Percentiles rank a stretch among this genome's conserved stretches.
These are phyloP conservation scores for Xylaria telfairii DNA, from an alignment of 495 filamentous ascomycete genomes.

Conservation along the genomic window DNA sequence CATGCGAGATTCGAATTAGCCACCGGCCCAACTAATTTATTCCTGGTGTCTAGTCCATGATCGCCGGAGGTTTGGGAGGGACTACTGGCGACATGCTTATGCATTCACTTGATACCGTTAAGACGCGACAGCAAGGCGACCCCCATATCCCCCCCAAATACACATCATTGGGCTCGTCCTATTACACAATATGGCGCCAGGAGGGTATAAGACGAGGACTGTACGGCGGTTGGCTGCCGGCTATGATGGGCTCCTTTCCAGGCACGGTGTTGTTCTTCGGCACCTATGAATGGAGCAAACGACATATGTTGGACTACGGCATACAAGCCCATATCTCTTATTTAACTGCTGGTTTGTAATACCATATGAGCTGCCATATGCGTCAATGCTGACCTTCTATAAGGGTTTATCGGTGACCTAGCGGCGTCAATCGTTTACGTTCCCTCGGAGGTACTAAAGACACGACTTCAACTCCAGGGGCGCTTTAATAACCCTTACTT, in stretches of 20 bases:
- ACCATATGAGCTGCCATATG: not conserved
- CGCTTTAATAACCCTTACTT: slow-evolving; percentile 94
- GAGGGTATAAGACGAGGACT: slow-evolving; percentile 87
- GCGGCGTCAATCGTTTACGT: slow-evolving; percentile 93
- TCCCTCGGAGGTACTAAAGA: slow-evolving; percentile 95
- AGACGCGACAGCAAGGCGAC: slow-evolving; percentile 98
- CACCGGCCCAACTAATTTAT: slow-evolving; percentile 30
- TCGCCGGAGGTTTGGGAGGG: slow-evolving; percentile 90
- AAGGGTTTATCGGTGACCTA: slow-evolving; percentile 88
- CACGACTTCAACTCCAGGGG: slow-evolving; percentile 90
- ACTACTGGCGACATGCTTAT: slow-evolving; percentile 96
- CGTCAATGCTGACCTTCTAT: slow-evolving; percentile 32
- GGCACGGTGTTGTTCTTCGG: slow-evolving; percentile 96
- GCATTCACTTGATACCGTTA: slow-evolving; percentile 98
- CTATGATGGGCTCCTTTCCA: slow-evolving; percentile 89
- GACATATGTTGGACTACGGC: slow-evolving; percentile 82
- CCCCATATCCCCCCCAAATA: slow-evolving; percentile 90
- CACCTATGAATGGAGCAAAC: slow-evolving; percentile 93
- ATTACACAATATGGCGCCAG: slow-evolving; percentile 89
- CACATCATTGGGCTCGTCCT: slow-evolving; percentile 84
- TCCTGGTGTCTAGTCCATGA: slow-evolving; percentile 72
- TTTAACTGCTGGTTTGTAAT: slow-evolving; percentile 71
- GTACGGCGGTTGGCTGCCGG: slow-evolving; percentile 91
- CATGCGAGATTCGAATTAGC: slow-evolving; percentile 5
- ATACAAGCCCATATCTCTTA: slow-evolving; percentile 82